These are phyloP conservation scores for Purshia tridentata DNA, from an alignment of 306 rosid genomes.

Conservation along the genomic window DNA sequence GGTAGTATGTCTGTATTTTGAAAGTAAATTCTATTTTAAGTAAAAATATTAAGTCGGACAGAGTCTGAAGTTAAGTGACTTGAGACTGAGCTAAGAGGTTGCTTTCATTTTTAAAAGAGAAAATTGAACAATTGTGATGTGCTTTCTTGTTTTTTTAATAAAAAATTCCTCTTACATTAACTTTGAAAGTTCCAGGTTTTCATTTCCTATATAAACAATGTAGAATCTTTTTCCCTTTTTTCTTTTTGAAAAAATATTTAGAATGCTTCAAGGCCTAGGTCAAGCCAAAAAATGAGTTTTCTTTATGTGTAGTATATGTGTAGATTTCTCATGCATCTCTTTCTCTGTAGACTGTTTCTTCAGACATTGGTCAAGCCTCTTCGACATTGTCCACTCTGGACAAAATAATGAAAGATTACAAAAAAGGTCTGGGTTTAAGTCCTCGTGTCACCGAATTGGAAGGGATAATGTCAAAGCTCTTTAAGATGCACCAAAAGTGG, in stretches of 20 bases:
- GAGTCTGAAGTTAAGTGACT: too few relatives aligned
- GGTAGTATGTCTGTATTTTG: not conserved
- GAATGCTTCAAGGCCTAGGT: not conserved
- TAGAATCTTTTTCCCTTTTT: too few relatives aligned
- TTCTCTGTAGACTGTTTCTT: conserved; percentile 51
- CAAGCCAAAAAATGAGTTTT: not conserved
- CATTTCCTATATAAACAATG: too few relatives aligned
- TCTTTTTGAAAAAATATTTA: not conserved
- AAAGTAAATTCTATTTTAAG: too few relatives aligned
- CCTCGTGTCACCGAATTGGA: conserved; percentile 41
- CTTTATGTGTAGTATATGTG: not conserved
- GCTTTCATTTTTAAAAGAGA: not conserved
- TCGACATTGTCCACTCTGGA: conserved; percentile 48
- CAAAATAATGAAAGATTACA: conserved; percentile 40
- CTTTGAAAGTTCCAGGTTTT: not conserved
- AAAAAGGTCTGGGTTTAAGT: conserved; percentile 35
- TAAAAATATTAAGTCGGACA: too few relatives aligned
- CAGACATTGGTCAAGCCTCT: conserved; percentile 71
- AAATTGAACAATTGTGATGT: not conserved
- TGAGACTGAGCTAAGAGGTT: not conserved
- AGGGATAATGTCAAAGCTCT: conserved; percentile 42
- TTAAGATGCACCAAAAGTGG: conserved; percentile 70
- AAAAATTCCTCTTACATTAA: not conserved
- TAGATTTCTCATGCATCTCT: conserved; percentile 7
- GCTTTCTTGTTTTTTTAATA: not conserved